These are phyloP conservation scores for Metschnikowia cubensis DNA, from an alignment of 805 yeast species.

Conservation along the genomic window DNA sequence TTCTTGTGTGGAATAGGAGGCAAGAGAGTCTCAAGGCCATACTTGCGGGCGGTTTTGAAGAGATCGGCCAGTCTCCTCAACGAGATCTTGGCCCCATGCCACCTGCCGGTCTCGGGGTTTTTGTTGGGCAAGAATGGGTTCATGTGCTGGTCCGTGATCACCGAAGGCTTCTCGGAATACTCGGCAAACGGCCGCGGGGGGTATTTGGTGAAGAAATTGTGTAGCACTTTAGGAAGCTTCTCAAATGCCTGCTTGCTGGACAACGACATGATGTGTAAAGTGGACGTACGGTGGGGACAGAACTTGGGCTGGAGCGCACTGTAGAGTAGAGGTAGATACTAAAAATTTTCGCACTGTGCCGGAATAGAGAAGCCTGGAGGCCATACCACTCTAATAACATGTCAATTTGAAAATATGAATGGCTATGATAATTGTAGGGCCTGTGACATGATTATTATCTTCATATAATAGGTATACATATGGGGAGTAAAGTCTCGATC, in stretches of 20 bases:
- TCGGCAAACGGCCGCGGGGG: slow-evolving; percentile 79
- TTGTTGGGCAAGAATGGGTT: slow-evolving; percentile 86
- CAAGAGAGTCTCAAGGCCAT: slow-evolving; percentile 73
- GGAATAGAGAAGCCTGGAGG: neutral
- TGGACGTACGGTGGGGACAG: neutral
- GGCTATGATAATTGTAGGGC: too few species aligned
- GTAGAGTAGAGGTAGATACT: neutral
- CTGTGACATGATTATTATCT: too few species aligned
- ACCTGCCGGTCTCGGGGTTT: slow-evolving; percentile 74
- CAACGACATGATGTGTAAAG: slow-evolving; percentile 18
- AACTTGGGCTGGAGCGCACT: neutral
- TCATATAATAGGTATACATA: too few species aligned
- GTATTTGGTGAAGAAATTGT: slow-evolving; percentile 69
- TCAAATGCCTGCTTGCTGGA: slow-evolving; percentile 45
- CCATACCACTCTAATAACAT: too few species aligned
- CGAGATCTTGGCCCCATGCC: slow-evolving; percentile 76
- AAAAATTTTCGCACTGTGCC: slow-evolving; percentile 16
- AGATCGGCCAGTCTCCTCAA: slow-evolving; percentile 78
- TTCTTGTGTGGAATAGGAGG: slow-evolving; percentile 65
- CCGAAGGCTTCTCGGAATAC: slow-evolving; percentile 62
- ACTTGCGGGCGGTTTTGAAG: slow-evolving; percentile 75
- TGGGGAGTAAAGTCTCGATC: too few species aligned
- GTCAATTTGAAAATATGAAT: too few species aligned
- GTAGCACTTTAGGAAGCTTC: slow-evolving; percentile 65
- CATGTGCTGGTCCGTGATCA: slow-evolving; percentile 62